phyloP scores from a whole-genome alignment of 2,329 filamentous ascomycete species.

The Colletotrichum sp. region DNA sequence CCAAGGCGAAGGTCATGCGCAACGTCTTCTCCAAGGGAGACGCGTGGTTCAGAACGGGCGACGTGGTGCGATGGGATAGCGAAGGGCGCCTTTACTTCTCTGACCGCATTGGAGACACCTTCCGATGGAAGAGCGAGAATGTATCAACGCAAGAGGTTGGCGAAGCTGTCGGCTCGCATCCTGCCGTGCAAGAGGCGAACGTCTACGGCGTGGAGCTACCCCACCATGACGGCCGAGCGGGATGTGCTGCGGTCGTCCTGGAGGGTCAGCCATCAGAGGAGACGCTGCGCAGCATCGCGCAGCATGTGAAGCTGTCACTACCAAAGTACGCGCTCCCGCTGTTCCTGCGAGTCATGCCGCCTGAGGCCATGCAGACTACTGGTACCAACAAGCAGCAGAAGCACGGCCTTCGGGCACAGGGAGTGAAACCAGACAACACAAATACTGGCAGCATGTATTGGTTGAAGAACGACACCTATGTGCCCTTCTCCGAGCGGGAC shows the following conservation, averaged over 20 bases:
- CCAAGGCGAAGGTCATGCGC: slow-evolving; percentile 74
- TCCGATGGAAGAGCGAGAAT: slow-evolving; percentile 84
- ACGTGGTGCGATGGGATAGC: slow-evolving; percentile 73
- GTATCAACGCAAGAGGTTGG: slow-evolving; percentile 83
- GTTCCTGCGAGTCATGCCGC: slow-evolving; percentile 72
- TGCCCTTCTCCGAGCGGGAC: slow-evolving; percentile 68
- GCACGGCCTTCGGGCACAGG: slow-evolving; percentile 71
- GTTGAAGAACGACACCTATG: slow-evolving; percentile 70
- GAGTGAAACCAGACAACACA: slow-evolving; percentile 70
- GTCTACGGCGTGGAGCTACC: slow-evolving; percentile 85
- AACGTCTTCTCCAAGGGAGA: slow-evolving; percentile 78
- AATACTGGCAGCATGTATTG: slow-evolving; percentile 62
- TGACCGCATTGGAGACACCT: slow-evolving; percentile 81
- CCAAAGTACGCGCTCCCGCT: slow-evolving; percentile 79
- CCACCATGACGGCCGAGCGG: slow-evolving; percentile 82
- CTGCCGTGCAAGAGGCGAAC: slow-evolving; percentile 76
- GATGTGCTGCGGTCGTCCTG: slow-evolving; percentile 76
- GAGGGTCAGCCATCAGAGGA: slow-evolving; percentile 47
- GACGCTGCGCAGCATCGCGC: slow-evolving; percentile 63
- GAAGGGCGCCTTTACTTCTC: slow-evolving; percentile 81
- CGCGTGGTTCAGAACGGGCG: slow-evolving; percentile 84
- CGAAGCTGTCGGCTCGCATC: slow-evolving; percentile 72
- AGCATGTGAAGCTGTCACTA: slow-evolving; percentile 61
- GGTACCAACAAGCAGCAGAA: slow-evolving; percentile 94
- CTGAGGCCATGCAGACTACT: slow-evolving; percentile 67